phyloP scores from a whole-genome alignment of 306 rosid genomes.

The Trichosanthes truncata region DNA sequence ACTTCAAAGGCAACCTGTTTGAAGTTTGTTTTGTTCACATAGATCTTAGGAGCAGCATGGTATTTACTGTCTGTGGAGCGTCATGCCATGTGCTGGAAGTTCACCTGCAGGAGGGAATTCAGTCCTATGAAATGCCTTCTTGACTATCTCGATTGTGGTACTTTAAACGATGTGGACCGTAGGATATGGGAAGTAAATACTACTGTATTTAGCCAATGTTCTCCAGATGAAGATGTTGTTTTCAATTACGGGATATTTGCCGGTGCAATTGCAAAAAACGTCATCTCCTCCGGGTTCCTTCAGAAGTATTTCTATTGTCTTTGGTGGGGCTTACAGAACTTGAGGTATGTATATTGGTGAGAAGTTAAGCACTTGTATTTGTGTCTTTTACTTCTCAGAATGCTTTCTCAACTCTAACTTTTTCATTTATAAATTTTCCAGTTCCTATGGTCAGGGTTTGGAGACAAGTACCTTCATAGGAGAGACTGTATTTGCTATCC shows the following conservation, averaged over 20 bases:
- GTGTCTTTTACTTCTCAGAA: neutral
- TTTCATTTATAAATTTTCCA: constrained; percentile 21
- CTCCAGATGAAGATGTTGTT: constrained; percentile 28
- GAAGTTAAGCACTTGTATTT: neutral
- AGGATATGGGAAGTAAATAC: constrained; percentile 45
- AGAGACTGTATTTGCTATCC: constrained; percentile 79
- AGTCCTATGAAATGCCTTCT: constrained; percentile 38
- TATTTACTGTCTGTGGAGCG: constrained; percentile 77
- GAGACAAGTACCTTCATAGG: constrained; percentile 53
- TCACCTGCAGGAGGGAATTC: constrained; percentile 49
- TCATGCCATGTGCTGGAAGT: constrained; percentile 73
- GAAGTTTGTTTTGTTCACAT: constrained; percentile 15
- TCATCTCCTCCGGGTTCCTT: constrained; percentile 37
- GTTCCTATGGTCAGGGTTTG: constrained; percentile 75
- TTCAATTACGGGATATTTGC: constrained; percentile 65
- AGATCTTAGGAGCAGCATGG: constrained; percentile 93
- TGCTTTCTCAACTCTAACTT: neutral
- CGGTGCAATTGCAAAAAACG: constrained; percentile 43
- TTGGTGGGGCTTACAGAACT: constrained; percentile 97
- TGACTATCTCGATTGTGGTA: constrained; percentile 53
- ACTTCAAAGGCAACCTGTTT: neutral
- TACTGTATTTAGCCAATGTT: constrained; percentile 52
- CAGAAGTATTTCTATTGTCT: constrained; percentile 83
- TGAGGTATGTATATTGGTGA: constrained; percentile 40
- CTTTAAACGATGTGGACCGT: constrained; percentile 30